Evolutionary conservation across 306 rosid genomes (phyloP).

Genomic region (Cucurbita argyrosperma): DNA sequence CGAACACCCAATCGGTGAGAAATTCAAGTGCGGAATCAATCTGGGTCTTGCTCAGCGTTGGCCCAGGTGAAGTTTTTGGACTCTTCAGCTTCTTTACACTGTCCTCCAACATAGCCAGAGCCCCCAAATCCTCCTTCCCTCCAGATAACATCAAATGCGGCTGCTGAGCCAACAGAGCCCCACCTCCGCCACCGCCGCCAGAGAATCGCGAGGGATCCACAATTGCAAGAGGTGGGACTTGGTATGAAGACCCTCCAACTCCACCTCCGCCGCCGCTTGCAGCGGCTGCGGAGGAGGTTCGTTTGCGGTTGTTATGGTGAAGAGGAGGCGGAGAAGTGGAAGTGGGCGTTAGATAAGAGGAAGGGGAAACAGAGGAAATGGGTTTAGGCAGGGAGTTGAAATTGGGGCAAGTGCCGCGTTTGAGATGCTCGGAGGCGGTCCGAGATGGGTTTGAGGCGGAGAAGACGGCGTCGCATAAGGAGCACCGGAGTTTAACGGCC

Average conservation of each 20-base stretch:
- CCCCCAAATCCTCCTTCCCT: constrained; percentile 81
- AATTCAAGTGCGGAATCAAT: constrained; percentile 54
- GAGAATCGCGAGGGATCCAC: constrained; percentile 40
- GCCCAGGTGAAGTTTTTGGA: constrained; percentile 77
- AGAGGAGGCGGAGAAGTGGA: constrained; percentile 13
- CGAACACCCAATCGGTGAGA: constrained; percentile 76
- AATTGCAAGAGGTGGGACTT: constrained; percentile 25
- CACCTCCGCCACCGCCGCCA: constrained; percentile 17
- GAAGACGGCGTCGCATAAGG: constrained; percentile 77
- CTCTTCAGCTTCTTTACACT: constrained; percentile 94
- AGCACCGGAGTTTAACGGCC: constrained; percentile 84
- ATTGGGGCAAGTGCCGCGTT: constrained; percentile 93
- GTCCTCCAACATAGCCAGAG: constrained; percentile 86
- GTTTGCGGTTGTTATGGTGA: constrained; percentile 35
- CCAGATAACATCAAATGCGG: constrained; percentile 79
- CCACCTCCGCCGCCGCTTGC: neutral
- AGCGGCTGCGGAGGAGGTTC: constrained; percentile 29
- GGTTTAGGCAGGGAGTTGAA: constrained; percentile 51
- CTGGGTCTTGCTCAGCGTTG: constrained; percentile 45
- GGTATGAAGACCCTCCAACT: constrained; percentile 18
- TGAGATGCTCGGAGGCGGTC: constrained; percentile 92
- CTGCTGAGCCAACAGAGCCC: constrained; percentile 8
- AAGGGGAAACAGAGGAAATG: constrained; percentile 60
- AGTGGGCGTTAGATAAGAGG: constrained; percentile 10
- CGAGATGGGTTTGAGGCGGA: constrained; percentile 91